Base-by-base conservation (phyloP, 2,329 filamentous ascomycete genomes). In the Xylariaceae sp. region DNA sequence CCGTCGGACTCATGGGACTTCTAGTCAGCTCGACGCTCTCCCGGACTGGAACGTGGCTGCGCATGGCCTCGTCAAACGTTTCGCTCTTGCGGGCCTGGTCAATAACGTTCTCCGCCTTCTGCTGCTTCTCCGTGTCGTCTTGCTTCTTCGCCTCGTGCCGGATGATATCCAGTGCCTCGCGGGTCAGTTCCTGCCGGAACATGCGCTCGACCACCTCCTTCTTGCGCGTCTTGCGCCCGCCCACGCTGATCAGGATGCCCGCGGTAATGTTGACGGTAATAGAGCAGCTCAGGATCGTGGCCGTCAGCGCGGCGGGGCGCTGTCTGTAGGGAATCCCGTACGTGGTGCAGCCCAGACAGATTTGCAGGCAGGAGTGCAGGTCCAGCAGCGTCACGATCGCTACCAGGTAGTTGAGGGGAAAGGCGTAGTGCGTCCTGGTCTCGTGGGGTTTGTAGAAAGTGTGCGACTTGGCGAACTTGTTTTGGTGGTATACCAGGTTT, bases 381-480 rank as follows among this genome's bases (percentile, higher is more conserved):
- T 93, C 86, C 3, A 92, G 69, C 3, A 93, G 64, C 5, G 85
- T 67, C n/a, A 90, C 80, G 38, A 90, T 79, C 37, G 83, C 77
- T 23, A 92, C 70, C 19, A 93, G 75, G 5, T 87, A 67, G 19
- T 72, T 70, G 1, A 89, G 64, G 0, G 86, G 84, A 41, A 93
- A 93, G 0, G 86, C 81, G 52, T 77, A 70, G 53, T 93, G 86
- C 0, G 86, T 93, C 21, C 76, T 68, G 0, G 86, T 93, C 58
- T 93, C 86, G 56, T 93, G 82, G 0, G 86, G 85, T 50, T 89
- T 89, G 67, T 93, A 93, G 58, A 90, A 93, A 5, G 83, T 88
- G 55, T 93, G 86, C 0, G 81, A 87, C 46, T 82, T 86, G 51
- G 81, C 72, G 50, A 92, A 83, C 50, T 89, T 90, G 45, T 68